Base-by-base conservation (phyloP, 2,329 filamentous ascomycete genomes). In the Phialophora expanda region DNA sequence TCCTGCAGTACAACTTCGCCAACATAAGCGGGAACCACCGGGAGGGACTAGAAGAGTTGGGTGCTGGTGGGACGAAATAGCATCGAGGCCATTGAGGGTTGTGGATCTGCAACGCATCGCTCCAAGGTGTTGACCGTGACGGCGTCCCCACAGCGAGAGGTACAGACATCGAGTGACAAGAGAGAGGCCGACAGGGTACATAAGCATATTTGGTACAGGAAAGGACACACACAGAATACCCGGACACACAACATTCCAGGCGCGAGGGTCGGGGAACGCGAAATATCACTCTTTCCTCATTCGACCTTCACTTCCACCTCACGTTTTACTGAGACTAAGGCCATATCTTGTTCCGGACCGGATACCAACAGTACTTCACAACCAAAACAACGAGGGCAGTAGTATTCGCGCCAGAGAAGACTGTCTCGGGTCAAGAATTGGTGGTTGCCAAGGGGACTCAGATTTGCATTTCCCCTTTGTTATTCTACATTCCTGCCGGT, bases 391-490 rank as follows among this genome's bases (percentile, higher is more conserved):
- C 59, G 14, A 54, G 34, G 32, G 46, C 24, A 56, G 50, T 62
- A 56, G 50, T 62, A 54, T 61, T 65, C 44, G 26, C 50, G 32
- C 26, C 41, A 53, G 32, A 51, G 44, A 24, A 46, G 50, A 56
- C 56, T 54, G 58, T 64, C 61, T 58, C 59, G 56, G 56, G 56
- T 24, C n/a, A 20, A 54, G 61, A 62, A 50, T 64, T 64, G 53
- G 55, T 67, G 34, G 60, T 65, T 67, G 67, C 67, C 67, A 66
- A 69, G 67, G 67, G 62, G 46, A 66, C 62, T 67, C 62, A 62
- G 58, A 50, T 41, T 61, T 46, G 56, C 50, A 53, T 46, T 62
- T 62, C 62, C 67, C 67, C 67, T 69, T 69, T 69, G 67, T 66
- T 66, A 55, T 64, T 46, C 59, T 48, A 44, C 67, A 69, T 67